Percentiles rank a stretch among this genome's conserved stretches.
Evolutionary conservation across 1,284 basidiomycete species (phyloP).

Genomic region (Anthracocystis panici-leucophaei): DNA sequence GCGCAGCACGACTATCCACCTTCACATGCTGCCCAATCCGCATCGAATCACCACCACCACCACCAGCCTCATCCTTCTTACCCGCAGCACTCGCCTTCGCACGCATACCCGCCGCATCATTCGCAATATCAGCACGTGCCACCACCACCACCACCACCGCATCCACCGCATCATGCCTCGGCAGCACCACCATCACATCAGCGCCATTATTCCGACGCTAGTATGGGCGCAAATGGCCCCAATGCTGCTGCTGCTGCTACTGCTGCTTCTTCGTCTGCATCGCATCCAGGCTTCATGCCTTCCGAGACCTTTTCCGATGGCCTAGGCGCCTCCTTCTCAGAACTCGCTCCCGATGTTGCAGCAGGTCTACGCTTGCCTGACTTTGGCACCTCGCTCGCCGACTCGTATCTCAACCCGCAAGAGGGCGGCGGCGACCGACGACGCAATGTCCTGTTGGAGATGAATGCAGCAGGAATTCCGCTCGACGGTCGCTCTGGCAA

Average conservation of each 20-base stretch:
- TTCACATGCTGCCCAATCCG: conserved; percentile 17
- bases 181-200: conserved; percentile 12
- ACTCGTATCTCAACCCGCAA: conserved; percentile 56
- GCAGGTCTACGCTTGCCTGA: conserved; percentile 53
- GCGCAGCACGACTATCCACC: conserved; percentile 30
- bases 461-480: conserved; percentile 22
- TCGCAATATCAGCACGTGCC: conserved; percentile 24
- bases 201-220: conserved; percentile 28
- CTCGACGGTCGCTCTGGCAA: conserved; percentile 9
- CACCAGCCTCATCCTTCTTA: conserved; percentile 28
- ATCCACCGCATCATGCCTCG: conserved; percentile 23
- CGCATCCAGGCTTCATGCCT: conserved; percentile 30
- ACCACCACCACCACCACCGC: no score
- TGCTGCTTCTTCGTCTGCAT: conserved; percentile 3
- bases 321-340: conserved; percentile 47
- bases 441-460: conserved; percentile 45
- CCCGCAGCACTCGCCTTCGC: conserved; percentile 32
- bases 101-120: conserved; percentile 20
- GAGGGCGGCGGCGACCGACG: conserved; percentile 36
- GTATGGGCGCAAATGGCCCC: conserved; percentile 6
- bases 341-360: conserved; percentile 44
- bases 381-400: conserved; percentile 58
- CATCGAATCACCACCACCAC: conserved; percentile 26
- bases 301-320: conserved; percentile 31
- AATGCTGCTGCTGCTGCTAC: not conserved